phyloP scores from a whole-genome alignment of 176 grass and related monocot species.

The Rhynchospora pubera region DNA sequence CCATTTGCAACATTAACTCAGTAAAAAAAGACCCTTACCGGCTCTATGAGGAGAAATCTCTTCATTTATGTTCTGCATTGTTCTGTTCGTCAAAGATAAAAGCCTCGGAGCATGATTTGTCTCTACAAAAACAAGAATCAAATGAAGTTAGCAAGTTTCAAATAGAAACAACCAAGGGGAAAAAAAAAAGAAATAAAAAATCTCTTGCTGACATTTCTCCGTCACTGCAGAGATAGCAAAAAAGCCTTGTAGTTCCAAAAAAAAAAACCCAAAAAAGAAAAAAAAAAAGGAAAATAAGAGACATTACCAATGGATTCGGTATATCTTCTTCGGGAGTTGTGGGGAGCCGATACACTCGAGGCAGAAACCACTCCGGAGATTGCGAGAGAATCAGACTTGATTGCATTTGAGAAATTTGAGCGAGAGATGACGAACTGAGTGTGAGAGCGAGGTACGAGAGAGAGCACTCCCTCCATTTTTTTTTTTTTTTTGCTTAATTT shows the following conservation, averaged over 20 bases:
- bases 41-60: constrained; percentile 46
- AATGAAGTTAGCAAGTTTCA: background rate
- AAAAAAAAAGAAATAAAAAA: background rate
- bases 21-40: constrained; percentile 25
- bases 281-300: no score
- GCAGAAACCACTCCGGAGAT: background rate
- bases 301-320: background rate
- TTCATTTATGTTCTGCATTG: constrained; percentile 19
- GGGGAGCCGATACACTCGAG: background rate
- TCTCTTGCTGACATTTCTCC: background rate
- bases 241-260: no score
- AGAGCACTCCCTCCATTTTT: constrained; percentile 31
- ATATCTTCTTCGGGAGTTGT: background rate
- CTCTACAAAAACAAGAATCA: constrained; percentile 28
- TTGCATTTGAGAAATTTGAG: background rate
- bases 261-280: no score
- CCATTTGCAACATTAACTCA: background rate
- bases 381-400: background rate
- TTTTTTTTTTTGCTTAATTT: background rate
- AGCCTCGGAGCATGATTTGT: constrained; percentile 29
- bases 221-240: background rate
- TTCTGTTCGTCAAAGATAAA: background rate
- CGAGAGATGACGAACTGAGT: background rate
- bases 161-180: background rate
- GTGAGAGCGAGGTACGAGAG: constrained; percentile 7